Evolutionary conservation across 2,329 filamentous ascomycete genomes (phyloP).

Genomic region (Fusarium oligoseptatum): DNA sequence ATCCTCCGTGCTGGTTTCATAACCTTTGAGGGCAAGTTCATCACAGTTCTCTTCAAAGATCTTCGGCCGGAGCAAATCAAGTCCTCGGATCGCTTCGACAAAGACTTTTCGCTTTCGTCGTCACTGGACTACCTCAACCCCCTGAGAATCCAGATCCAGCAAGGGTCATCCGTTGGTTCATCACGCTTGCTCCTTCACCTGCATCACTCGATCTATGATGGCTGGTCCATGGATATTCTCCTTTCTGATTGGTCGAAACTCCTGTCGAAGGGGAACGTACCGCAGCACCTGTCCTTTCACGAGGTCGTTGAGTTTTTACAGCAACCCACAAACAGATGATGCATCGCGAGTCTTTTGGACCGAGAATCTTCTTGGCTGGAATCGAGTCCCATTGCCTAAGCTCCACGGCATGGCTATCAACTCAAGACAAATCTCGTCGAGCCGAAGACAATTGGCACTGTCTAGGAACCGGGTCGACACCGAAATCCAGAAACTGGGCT

Average conservation of each 20-base stretch:
- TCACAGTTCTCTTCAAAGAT: constrained; percentile 69
- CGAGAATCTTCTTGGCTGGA: constrained; percentile 70
- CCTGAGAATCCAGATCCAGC: constrained; percentile 69
- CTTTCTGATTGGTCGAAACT: constrained; percentile 73
- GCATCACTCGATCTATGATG: constrained; percentile 90
- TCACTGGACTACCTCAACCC: constrained; percentile 65
- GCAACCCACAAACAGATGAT: constrained; percentile 49
- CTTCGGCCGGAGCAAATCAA: constrained; percentile 60
- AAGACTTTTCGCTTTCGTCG: constrained; percentile 56
- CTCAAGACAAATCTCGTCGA: constrained; percentile 28
- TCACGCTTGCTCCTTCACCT: constrained; percentile 66
- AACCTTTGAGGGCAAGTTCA: constrained; percentile 56
- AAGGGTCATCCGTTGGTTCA: constrained; percentile 27
- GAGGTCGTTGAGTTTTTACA: constrained; percentile 68
- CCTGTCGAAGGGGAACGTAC: constrained; percentile 50
- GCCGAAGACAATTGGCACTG: constrained; percentile 30
- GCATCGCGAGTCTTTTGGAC: constrained; percentile 76
- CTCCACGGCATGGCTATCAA: constrained; percentile 47
- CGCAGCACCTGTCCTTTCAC: constrained; percentile 69
- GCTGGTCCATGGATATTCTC: constrained; percentile 89
- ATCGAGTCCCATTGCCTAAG: constrained; percentile 69
- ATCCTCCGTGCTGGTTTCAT: constrained; percentile 82
- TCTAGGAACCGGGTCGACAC: constrained; percentile 43
- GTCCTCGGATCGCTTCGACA: constrained; percentile 53
- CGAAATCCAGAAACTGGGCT: constrained; percentile 56